Percentiles rank a stretch among this genome's conserved stretches.
These are phyloP conservation scores for Balansia obtecta DNA, from an alignment of 2,329 filamentous ascomycete species.

Conservation along the genomic window DNA sequence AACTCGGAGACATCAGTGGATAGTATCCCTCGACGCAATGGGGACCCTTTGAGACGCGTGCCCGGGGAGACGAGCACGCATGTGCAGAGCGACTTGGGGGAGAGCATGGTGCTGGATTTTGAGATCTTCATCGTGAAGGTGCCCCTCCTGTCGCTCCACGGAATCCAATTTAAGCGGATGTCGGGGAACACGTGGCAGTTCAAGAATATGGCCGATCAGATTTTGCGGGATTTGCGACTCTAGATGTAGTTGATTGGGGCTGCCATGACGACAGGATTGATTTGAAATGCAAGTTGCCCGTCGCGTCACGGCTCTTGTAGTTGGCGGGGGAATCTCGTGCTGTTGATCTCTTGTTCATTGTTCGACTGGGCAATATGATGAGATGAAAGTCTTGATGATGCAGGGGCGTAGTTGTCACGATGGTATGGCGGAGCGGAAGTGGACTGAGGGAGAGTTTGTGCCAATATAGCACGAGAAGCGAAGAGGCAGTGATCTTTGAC, in stretches of 20 bases:
- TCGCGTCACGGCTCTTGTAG: too few relatives aligned
- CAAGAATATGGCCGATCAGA: conserved; percentile 95
- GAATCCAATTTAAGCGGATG: conserved; percentile 96
- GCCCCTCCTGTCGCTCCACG: conserved; percentile 80
- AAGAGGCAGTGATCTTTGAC: not conserved
- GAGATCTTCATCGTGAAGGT: conserved; percentile 98
- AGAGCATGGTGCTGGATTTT: conserved; percentile 74
- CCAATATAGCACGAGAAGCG: not conserved
- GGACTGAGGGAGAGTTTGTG: too few relatives aligned
- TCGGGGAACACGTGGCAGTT: conserved; percentile 96
- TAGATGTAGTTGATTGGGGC: conserved; percentile 27
- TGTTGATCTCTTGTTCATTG: too few relatives aligned
- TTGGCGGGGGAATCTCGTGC: too few relatives aligned
- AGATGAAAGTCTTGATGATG: too few relatives aligned
- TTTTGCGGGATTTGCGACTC: conserved; percentile 73
- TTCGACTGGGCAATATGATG: too few relatives aligned
- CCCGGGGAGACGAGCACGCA: conserved; percentile 85
- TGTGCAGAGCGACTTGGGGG: conserved; percentile 79
- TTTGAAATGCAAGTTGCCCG: not conserved
- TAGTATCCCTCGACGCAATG: conserved; percentile 46
- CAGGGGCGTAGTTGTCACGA: too few relatives aligned
- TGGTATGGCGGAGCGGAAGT: too few relatives aligned
- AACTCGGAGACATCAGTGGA: conserved; percentile 81
- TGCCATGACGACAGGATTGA: not conserved
- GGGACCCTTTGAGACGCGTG: conserved; percentile 38